Evolutionary conservation across 306 rosid species (phyloP).

Genomic region (Trifolium repens): DNA sequence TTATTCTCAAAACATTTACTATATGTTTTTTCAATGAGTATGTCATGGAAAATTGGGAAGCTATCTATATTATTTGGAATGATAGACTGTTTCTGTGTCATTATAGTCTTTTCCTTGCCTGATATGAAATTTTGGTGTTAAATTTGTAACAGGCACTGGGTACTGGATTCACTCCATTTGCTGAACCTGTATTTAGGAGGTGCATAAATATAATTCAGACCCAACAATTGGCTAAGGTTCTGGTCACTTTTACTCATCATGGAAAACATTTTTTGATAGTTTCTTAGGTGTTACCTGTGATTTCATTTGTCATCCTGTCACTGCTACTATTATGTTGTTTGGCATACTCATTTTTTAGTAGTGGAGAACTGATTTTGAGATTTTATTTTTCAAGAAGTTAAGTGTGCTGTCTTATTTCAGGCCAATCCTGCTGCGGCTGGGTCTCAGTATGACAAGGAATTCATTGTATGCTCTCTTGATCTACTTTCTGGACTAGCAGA

Average conservation of each 20-base stretch:
- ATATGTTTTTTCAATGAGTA: conserved; percentile 10
- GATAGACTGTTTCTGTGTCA: conserved; percentile 28
- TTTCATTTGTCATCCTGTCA: conserved; percentile 27
- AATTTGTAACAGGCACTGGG: conserved; percentile 82
- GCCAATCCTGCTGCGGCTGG: conserved; percentile 80
- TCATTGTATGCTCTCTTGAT: conserved; percentile 94
- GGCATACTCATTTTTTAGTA: not conserved
- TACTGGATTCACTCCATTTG: conserved; percentile 84
- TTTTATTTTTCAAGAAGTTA: conserved; percentile 35
- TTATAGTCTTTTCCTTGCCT: conserved; percentile 36
- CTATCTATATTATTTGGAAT: conserved; percentile 28
- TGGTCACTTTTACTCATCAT: conserved; percentile 34
- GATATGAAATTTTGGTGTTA: conserved; percentile 30
- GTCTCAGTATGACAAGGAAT: conserved; percentile 90
- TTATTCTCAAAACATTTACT: conserved; percentile 13
- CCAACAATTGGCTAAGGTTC: conserved; percentile 92
- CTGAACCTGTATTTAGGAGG: conserved; percentile 96
- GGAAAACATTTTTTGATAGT: conserved; percentile 3
- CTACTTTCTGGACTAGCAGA: conserved; percentile 97
- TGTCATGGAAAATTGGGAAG: not conserved
- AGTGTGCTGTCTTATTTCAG: conserved; percentile 62
- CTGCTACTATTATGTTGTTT: conserved; percentile 28
- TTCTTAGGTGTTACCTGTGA: not conserved
- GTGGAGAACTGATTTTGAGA: conserved; percentile 25
- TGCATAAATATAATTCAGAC: conserved; percentile 92